phyloP scores from a whole-genome alignment of 805 yeast species.

The Myxozyma udenii region DNA sequence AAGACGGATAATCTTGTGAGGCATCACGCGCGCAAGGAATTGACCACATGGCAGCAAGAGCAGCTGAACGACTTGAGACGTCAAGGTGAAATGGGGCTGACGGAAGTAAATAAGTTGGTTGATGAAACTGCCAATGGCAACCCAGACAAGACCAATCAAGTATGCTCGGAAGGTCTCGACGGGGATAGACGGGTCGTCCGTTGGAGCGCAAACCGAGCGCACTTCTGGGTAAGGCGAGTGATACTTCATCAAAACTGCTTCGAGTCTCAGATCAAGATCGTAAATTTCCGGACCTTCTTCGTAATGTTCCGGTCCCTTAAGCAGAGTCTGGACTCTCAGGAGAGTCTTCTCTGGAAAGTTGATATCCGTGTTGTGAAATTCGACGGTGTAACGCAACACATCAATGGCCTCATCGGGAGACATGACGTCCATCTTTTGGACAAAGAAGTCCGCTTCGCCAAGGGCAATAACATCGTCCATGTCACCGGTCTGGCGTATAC shows the following conservation, averaged over 20 bases:
- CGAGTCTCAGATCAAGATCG: conserved; percentile 42
- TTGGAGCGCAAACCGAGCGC: conserved; percentile 35
- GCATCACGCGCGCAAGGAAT: conserved; percentile 44
- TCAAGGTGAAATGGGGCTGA: conserved; percentile 51
- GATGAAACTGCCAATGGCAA: conserved; percentile 54
- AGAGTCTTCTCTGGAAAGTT: conserved; percentile 45
- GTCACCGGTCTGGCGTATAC: conserved; percentile 26
- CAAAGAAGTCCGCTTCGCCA: conserved; percentile 40
- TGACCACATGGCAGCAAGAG: conserved; percentile 60
- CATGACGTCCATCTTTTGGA: conserved; percentile 42
- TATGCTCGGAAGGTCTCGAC: conserved; percentile 55
- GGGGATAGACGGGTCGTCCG: conserved; percentile 48
- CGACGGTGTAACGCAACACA: conserved; percentile 41
- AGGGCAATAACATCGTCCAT: conserved; percentile 23
- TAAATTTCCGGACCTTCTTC: conserved; percentile 49
- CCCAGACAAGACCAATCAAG: conserved; percentile 52
- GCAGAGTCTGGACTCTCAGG: conserved; percentile 33
- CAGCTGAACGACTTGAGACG: conserved; percentile 55
- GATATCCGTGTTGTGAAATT: conserved; percentile 45
- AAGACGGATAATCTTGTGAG: conserved; percentile 50
- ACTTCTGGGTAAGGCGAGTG: conserved; percentile 61
- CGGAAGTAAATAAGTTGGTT: conserved; percentile 58
- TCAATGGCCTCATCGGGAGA: conserved; percentile 40
- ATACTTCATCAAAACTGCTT: conserved; percentile 44
- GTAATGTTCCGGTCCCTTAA: conserved; percentile 37